These are phyloP conservation scores for Coemansia sp. DNA, from an alignment of 192 early-diverging fungal genomes.

Conservation along the genomic window DNA sequence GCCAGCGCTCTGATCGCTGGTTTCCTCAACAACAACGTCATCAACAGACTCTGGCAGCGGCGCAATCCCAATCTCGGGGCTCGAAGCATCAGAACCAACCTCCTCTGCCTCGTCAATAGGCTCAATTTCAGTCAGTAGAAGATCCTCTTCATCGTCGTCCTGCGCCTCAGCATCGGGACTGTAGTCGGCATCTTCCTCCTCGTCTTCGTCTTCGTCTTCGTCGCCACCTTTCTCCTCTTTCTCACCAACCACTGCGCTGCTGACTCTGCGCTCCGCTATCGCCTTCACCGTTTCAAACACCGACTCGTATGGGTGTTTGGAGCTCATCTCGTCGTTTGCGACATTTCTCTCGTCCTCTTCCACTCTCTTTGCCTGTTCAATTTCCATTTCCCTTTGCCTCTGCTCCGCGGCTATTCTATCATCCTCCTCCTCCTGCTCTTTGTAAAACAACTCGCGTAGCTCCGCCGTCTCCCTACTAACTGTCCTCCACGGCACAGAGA, in stretches of 20 bases:
- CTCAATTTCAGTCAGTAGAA: slow-evolving; percentile 33
- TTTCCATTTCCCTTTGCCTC: not conserved
- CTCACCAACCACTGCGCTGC: slow-evolving; percentile 2
- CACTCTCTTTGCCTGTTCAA: not conserved
- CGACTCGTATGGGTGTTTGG: slow-evolving; percentile 30
- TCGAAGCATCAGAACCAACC: slow-evolving; percentile 15
- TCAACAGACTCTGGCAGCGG: slow-evolving; percentile 10
- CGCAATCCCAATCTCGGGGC: not conserved
- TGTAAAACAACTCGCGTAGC: slow-evolving; percentile 32
- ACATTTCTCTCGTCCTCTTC: not conserved
- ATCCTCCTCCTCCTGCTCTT: slow-evolving; percentile 14
- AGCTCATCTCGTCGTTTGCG: not conserved
- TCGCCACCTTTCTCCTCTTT: not conserved
- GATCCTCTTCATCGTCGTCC: slow-evolving; percentile 47
- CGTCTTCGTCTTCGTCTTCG: slow-evolving; percentile 34
- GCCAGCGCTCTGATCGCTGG: not conserved
- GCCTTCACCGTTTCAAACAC: slow-evolving; percentile 40
- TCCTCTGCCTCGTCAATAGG: slow-evolving; percentile 47
- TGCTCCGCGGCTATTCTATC: not conserved
- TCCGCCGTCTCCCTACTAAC: slow-evolving; percentile 43
- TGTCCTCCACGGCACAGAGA: slow-evolving; percentile 49
- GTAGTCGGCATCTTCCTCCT: slow-evolving; percentile 37
- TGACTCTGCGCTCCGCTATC: slow-evolving; percentile 22
- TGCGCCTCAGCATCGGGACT: slow-evolving; percentile 19
- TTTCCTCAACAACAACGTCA: slow-evolving; percentile 2